Evolutionary conservation across 176 grass and related monocot genomes (phyloP).

Genomic region (Poa pratensis): DNA sequence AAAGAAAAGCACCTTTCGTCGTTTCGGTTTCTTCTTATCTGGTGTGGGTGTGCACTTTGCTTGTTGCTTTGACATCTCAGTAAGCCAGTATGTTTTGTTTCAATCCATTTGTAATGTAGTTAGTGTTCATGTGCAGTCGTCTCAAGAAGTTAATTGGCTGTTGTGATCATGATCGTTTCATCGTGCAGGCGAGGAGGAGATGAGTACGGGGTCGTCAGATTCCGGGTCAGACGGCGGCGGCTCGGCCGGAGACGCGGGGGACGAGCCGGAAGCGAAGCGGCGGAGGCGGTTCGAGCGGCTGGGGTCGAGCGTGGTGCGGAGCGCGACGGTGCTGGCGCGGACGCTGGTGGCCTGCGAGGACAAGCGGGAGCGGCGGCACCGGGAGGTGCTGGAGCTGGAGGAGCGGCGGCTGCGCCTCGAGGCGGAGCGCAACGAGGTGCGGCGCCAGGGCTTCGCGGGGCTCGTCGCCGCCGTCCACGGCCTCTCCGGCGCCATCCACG

Average conservation of each 20-base stretch:
- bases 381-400: slow-evolving; percentile 84
- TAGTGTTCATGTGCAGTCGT: neutral
- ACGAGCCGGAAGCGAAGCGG: slow-evolving; percentile 82
- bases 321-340: slow-evolving; percentile 85
- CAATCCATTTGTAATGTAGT: neutral
- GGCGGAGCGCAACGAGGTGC: slow-evolving; percentile 84
- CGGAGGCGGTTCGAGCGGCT: slow-evolving; percentile 59
- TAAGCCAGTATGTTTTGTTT: too few relatives aligned
- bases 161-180: neutral
- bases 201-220: slow-evolving; percentile 73
- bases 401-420: slow-evolving; percentile 84
- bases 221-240: slow-evolving; percentile 14
- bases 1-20: slow-evolving; percentile 46
- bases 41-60: neutral
- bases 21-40: neutral
- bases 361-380: slow-evolving; percentile 86
- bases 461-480: slow-evolving; percentile 88
- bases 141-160: neutral
- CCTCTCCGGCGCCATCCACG: slow-evolving; percentile 88
- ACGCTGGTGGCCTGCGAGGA: slow-evolving; percentile 95
- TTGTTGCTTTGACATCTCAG: too few relatives aligned
- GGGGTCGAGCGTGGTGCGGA: slow-evolving; percentile 84
- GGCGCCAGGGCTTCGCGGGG: slow-evolving; percentile 83
- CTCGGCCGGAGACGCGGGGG: neutral
- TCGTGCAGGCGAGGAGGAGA: slow-evolving; percentile 59